phyloP scores from a whole-genome alignment of 371 early-diverging fungal species.

The Enterospora canceri region DNA sequence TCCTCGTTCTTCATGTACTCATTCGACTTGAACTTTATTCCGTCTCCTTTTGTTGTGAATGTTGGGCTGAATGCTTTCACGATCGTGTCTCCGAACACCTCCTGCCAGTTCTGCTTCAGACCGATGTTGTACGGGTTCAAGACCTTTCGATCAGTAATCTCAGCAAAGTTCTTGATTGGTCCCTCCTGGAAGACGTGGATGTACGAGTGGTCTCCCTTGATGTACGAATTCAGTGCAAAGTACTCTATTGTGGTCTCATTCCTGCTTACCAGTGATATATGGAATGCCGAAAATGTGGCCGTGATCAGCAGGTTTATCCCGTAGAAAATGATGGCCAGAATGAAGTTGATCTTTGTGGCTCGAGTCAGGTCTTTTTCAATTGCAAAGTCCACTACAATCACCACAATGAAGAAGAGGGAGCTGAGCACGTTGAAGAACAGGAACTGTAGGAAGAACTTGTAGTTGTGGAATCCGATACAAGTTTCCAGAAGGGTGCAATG shows the following conservation, averaged over 20 bases:
- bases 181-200: constrained; percentile 62
- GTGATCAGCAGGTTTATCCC: constrained; percentile 62
- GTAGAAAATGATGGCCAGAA: constrained; percentile 57
- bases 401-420: constrained; percentile 22
- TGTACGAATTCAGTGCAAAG: constrained; percentile 39
- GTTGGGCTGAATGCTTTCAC: constrained; percentile 59
- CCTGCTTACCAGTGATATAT: constrained; percentile 66
- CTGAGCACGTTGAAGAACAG: constrained; percentile 38
- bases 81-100: constrained; percentile 63
- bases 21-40: constrained; percentile 45
- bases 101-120: constrained; percentile 61
- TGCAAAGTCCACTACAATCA: constrained; percentile 22
- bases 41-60: constrained; percentile 52
- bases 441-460: constrained; percentile 56
- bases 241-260: constrained; percentile 87
- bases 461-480: constrained; percentile 57
- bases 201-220: constrained; percentile 30
- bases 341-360: constrained; percentile 55
- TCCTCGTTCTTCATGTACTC: constrained; percentile 7
- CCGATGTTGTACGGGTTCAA: constrained; percentile 81
- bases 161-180: constrained; percentile 62
- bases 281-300: constrained; percentile 65
- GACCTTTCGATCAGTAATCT: constrained; percentile 59
- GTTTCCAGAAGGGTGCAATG: constrained; percentile 51
- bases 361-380: background rate